Base-by-base conservation (phyloP, 1,139 yeast species). In the Taiozyma onychis region DNA sequence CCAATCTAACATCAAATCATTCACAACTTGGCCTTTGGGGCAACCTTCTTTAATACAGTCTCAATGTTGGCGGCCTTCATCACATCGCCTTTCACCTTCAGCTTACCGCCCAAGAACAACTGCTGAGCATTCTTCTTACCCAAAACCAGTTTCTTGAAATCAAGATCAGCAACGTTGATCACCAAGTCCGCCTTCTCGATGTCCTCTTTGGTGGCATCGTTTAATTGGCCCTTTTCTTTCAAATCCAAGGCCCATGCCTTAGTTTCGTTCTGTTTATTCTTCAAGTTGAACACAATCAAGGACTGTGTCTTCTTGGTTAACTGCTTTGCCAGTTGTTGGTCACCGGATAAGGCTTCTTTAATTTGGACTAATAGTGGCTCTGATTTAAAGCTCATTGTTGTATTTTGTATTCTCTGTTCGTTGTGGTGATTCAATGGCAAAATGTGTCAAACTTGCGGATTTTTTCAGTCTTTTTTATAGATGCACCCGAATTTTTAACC, bases 1-100 rank as follows among this genome's bases (percentile, higher is more conserved):
- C 7, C 26, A 24, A 24, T 24, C 26, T 6, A 30, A 13, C 11
- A 27, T 27, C 13, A 27, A 27, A 8, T 27, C 30, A 27, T 27
- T 27, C 65, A 77, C 49, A 79, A 69, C 67, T 78, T 78, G 46
- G 81, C 68, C 67, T 73, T 72, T 50, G 83, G 83, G 62, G 77
- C 83, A 50, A 86, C 78, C 50, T 79, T 70, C 75, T 85, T 85
- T 72, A 88, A 78, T 47, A 88, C 83, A 46, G 78, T 71, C 71
- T 88, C 95, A 56, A 87, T 80, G 54, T 83, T 78, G 51, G 91
- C 81, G 54, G 95, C 95, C 77, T 88, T 88, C 91, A 86, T 85
- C 74, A 88, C 85, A 73, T 88, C 87, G 63, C 96, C 96, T 76
- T 83, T 85, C 59, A 88, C 84, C 77, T 88, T 88, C 69, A 88